Base-by-base conservation (phyloP, 2,329 filamentous ascomycete genomes). In the Biscogniauxia mediterranea region DNA sequence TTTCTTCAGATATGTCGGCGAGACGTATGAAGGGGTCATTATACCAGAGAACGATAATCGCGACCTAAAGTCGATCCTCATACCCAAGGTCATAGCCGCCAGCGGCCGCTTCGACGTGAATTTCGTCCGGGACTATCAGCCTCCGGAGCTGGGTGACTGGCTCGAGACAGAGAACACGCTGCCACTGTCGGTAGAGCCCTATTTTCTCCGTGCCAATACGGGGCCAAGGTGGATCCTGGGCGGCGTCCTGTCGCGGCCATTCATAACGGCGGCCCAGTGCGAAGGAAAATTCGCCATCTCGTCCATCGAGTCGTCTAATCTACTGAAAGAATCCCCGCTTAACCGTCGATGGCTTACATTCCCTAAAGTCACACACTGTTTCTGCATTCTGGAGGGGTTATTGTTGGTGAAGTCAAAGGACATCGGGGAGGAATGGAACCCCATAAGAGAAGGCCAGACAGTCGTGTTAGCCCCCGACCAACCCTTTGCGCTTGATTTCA, bases 1-100 rank as follows among this genome's bases (percentile, higher is more conserved):
- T 65, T 86, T 87, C 74, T 87, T 86, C 74, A 79, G 84, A 55
- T 81, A 84, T 68, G 79, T 86, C 7, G 79, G 78, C 26, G 83
- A 86, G 69, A 75, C 80, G 0, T 85, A 81, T 59, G 64, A 73
- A 3, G 83, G 83, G 0, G 66, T 81, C 0, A 64, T 85, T 19
- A 77, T 83, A 17, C 83, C 84, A 0, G 79, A 83, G 56, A 70
- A 74, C 42, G 84, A 86, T 67, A 67, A 78, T n/a, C 79, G 84
- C 1, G 80, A 84, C 64, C 72, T 84, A 2, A 78, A 78, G 52
- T 75, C 79, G 23, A 71, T 81, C 0, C 68, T 86, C 32, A 79
- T 85, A 23, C 82, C 81, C 17, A 85, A 83, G 68, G 74, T 86
- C 26, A 84, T 83, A 75, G 79, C 80, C 0, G 84, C 83, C 7